Percentiles rank a stretch among this genome's conserved stretches.
Conservation (phyloP, 345 rosid genomes). For the Chamaenerion angustifolium region DNA sequence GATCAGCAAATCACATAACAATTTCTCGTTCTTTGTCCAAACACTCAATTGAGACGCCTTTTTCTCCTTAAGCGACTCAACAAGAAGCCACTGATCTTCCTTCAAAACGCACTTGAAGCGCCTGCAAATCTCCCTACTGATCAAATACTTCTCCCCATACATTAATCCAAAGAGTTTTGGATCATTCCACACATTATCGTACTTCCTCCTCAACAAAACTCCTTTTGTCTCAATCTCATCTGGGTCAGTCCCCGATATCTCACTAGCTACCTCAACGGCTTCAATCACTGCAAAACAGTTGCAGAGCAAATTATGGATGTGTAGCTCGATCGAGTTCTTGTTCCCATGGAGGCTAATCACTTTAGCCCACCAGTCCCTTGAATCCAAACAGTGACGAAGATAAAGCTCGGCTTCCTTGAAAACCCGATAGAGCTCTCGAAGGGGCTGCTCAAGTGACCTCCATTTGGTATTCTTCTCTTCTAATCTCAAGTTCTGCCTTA, state of each 20-base stretch:
- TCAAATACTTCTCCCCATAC: conserved; percentile 71
- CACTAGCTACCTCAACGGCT: conserved; percentile 71
- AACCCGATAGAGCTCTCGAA: conserved; percentile 57
- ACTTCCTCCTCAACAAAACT: conserved; percentile 43
- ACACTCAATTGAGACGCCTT: conserved; percentile 17
- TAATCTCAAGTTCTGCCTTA: conserved; percentile 54
- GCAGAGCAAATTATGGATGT: conserved; percentile 63
- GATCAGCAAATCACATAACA: conserved; percentile 45
- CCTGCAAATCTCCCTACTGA: conserved; percentile 31
- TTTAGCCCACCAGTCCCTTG: conserved; percentile 77
- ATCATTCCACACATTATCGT: conserved; percentile 61
- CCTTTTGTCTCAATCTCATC: conserved; percentile 69
- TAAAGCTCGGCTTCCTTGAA: conserved; percentile 81
- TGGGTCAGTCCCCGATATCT: conserved; percentile 71
- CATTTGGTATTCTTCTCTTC: conserved; percentile 80
- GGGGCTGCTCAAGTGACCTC: conserved; percentile 77
- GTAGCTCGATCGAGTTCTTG: conserved; percentile 66
- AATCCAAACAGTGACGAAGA: conserved; percentile 51
- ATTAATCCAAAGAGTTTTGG: conserved; percentile 62
- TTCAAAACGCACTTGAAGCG: conserved; percentile 47
- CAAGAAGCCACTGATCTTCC: conserved; percentile 70
- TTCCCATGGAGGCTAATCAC: conserved; percentile 58
- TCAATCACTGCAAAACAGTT: conserved; percentile 60
- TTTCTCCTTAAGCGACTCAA: conserved; percentile 47
- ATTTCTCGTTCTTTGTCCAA: conserved; percentile 30